Evolutionary conservation across 768 basidiomycete genomes (phyloP).

Genomic region (Kwoniella europaea): DNA sequence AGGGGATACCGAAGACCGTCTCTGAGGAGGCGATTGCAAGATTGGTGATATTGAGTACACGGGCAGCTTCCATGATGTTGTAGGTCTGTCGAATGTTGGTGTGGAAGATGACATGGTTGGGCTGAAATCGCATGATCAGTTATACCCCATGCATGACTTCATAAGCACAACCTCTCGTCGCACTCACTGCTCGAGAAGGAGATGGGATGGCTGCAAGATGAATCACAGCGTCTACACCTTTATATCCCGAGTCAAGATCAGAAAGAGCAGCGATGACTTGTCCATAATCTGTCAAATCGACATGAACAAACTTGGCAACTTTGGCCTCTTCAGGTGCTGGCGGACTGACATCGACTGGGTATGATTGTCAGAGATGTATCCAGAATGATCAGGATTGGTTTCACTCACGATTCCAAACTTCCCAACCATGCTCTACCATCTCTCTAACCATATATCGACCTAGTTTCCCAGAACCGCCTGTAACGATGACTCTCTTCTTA

Average conservation of each 20-base stretch:
- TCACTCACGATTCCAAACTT: slow-evolving; percentile 45
- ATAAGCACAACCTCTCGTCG: neutral
- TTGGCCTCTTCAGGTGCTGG: slow-evolving; percentile 40
- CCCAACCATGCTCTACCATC: slow-evolving; percentile 52
- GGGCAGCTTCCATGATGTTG: slow-evolving; percentile 55
- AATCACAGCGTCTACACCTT: slow-evolving; percentile 51
- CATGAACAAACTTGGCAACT: slow-evolving; percentile 36
- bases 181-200: slow-evolving; percentile 41
- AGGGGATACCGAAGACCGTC: slow-evolving; percentile 55
- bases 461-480: slow-evolving; percentile 45
- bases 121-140: slow-evolving; percentile 20
- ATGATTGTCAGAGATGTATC: neutral
- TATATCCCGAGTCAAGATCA: slow-evolving; percentile 41
- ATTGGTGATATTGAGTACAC: slow-evolving; percentile 49
- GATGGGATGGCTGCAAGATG: slow-evolving; percentile 54
- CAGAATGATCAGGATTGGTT: neutral
- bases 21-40: slow-evolving; percentile 53
- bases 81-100: slow-evolving; percentile 54
- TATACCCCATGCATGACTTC: neutral
- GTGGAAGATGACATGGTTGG: slow-evolving; percentile 53
- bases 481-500: slow-evolving; percentile 47
- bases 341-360: slow-evolving; percentile 35
- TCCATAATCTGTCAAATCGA: slow-evolving; percentile 53
- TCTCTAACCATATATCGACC: slow-evolving; percentile 51
- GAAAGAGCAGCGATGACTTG: slow-evolving; percentile 46